phyloP scores from a whole-genome alignment of 208 protist species.

The Trypanosoma melophagium region DNA sequence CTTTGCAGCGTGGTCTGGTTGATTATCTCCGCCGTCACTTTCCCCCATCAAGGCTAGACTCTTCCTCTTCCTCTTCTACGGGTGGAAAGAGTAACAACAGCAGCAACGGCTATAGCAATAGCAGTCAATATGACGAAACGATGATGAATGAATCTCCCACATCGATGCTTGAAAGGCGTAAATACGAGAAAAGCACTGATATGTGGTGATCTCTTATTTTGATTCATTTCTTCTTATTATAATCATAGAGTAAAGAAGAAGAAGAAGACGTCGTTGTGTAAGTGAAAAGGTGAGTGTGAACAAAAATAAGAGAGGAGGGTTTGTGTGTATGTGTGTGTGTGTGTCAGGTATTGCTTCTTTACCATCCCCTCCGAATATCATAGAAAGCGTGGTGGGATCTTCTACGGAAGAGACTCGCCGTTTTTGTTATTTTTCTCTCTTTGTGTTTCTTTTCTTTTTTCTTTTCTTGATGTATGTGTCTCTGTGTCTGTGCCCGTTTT shows the following conservation, averaged over 20 bases:
- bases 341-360: constrained; percentile 2
- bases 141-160: neutral
- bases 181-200: neutral
- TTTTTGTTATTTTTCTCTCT: constrained; percentile 6
- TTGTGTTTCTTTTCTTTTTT: constrained; percentile 15
- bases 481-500: no score
- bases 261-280: neutral
- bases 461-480: constrained; percentile 21
- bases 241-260: constrained; percentile 7
- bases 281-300: neutral
- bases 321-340: no score
- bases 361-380: neutral
- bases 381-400: neutral
- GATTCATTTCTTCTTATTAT: neutral
- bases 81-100: neutral
- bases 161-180: neutral
- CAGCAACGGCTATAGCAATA: neutral
- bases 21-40: constrained; percentile 84
- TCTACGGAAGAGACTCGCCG: neutral
- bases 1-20: constrained; percentile 78
- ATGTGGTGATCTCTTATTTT: neutral
- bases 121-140: neutral
- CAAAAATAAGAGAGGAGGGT: no score
- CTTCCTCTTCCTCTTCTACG: neutral
- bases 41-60: constrained; percentile 34